Evolutionary conservation across 2,329 filamentous ascomycete genomes (phyloP).

Genomic region (Chaetomiaceae sp.): DNA sequence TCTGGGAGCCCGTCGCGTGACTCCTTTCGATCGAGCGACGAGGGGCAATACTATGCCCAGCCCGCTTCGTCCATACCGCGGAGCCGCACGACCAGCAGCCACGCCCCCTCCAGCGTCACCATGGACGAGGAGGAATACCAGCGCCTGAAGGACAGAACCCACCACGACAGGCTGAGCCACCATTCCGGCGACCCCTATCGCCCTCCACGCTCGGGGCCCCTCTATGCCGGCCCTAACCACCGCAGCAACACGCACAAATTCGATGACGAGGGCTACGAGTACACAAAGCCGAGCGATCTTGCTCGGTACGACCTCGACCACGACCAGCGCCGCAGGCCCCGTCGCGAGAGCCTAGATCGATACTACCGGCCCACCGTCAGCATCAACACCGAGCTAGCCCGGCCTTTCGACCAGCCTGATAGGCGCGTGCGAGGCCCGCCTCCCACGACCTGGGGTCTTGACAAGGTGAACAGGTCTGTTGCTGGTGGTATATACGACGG

Average conservation of each 20-base stretch:
- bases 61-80: constrained; percentile 51
- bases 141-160: constrained; percentile 42
- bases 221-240: constrained; percentile 40
- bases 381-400: constrained; percentile 42
- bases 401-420: constrained; percentile 34
- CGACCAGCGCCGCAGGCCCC: constrained; percentile 35
- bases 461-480: constrained; percentile 53
- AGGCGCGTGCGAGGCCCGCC: constrained; percentile 50
- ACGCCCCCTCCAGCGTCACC: constrained; percentile 40
- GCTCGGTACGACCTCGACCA: constrained; percentile 57
- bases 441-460: constrained; percentile 63
- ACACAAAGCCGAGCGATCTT: constrained; percentile 57
- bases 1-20: constrained; percentile 46
- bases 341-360: constrained; percentile 51
- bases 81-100: constrained; percentile 39
- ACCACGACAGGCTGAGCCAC: constrained; percentile 38
- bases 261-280: constrained; percentile 55
- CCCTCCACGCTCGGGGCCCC: constrained; percentile 39
- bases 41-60: constrained; percentile 45
- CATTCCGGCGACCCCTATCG: constrained; percentile 42
- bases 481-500: constrained; percentile 40
- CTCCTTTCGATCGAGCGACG: constrained; percentile 47
- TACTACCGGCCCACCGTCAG: constrained; percentile 52
- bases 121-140: constrained; percentile 47
- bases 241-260: constrained; percentile 45